Evolutionary conservation across 441 rosid genomes (phyloP).

Genomic region (Cnidoscolus chayamansa): DNA sequence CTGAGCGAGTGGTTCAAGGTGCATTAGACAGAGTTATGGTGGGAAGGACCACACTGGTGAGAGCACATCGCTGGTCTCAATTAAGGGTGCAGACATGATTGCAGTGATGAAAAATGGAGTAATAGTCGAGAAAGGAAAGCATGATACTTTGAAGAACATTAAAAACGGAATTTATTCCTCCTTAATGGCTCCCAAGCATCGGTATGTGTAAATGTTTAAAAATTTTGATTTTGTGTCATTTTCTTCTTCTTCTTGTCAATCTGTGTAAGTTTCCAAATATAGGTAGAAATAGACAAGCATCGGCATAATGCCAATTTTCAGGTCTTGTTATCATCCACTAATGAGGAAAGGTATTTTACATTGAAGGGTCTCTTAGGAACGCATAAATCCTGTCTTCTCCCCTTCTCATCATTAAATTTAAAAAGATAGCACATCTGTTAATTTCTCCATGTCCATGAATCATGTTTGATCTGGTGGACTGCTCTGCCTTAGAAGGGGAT

Average conservation of each 20-base stretch:
- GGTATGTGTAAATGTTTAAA: background rate
- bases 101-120: constrained; percentile 56
- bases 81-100: constrained; percentile 45
- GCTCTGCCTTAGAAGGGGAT: background rate
- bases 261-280: background rate
- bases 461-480: background rate
- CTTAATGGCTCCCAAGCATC: constrained; percentile 39
- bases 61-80: constrained; percentile 55
- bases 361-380: no score
- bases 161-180: constrained; percentile 57
- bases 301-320: no score
- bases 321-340: no score
- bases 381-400: no score
- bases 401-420: no score
- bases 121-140: constrained; percentile 61
- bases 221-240: background rate
- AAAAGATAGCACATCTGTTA: background rate
- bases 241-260: background rate
- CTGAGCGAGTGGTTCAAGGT: constrained; percentile 57
- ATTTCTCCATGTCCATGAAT: background rate
- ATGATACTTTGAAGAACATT: constrained; percentile 40
- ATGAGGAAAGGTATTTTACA: no score
- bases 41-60: constrained; percentile 52
- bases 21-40: constrained; percentile 50
- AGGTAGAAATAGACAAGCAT: background rate